These are phyloP conservation scores for Cyberlindnera americana DNA, from an alignment of 805 yeast species.

Conservation along the genomic window DNA sequence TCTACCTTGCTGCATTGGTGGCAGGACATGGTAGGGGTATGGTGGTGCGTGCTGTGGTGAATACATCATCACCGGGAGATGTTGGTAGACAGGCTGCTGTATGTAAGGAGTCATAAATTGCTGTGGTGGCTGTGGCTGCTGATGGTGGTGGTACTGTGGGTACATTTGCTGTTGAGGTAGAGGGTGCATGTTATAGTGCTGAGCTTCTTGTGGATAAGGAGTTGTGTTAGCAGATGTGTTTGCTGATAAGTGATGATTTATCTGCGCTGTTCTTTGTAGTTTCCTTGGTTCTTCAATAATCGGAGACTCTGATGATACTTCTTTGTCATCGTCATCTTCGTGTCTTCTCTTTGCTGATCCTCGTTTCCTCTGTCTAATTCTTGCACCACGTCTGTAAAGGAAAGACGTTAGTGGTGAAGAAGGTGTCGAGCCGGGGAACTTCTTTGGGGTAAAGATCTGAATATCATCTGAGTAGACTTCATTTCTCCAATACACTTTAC, in stretches of 20 bases:
- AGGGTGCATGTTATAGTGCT: background rate
- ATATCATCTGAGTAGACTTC: slow-evolving; percentile 20
- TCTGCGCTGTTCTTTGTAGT: too few relatives aligned
- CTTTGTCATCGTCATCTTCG: slow-evolving; percentile 6
- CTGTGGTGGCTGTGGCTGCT: background rate
- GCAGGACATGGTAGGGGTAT: background rate
- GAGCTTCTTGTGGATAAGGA: background rate
- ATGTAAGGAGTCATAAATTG: background rate
- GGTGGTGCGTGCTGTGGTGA: background rate
- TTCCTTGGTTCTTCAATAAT: too few relatives aligned
- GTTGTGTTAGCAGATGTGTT: background rate
- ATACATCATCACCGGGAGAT: slow-evolving; percentile 1
- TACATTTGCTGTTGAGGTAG: background rate
- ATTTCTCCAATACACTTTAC: slow-evolving; percentile 22
- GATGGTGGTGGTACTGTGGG: background rate
- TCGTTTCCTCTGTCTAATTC: slow-evolving; percentile 31
- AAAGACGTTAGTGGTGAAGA: slow-evolving; percentile 29
- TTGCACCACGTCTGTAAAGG: slow-evolving; percentile 30
- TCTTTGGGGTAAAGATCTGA: slow-evolving; percentile 30
- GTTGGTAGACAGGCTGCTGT: background rate
- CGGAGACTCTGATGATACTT: background rate
- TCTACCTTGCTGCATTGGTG: background rate
- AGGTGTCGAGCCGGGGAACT: slow-evolving; percentile 30
- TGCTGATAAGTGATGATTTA: background rate
- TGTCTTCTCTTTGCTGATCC: slow-evolving; percentile 3